These are phyloP conservation scores for Xanthoconium purpureum DNA, from an alignment of 768 basidiomycete species.

Conservation along the genomic window DNA sequence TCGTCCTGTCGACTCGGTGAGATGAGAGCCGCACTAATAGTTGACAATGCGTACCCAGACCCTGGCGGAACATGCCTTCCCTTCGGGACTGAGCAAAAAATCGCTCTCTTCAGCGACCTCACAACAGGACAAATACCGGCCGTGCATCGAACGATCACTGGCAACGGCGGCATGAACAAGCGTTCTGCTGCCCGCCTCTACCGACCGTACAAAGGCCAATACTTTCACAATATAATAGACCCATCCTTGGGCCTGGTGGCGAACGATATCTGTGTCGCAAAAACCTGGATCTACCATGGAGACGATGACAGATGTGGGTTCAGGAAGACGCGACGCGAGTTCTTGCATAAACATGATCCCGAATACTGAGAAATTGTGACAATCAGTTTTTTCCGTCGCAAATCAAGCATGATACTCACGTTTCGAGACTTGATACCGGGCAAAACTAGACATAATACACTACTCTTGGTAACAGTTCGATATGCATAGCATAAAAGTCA, in stretches of 20 bases:
- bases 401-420: conserved; percentile 12
- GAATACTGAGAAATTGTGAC: conserved; percentile 20
- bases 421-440: conserved; percentile 27
- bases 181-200: conserved; percentile 35
- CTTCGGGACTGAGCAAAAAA: conserved; percentile 28
- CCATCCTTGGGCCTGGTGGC: conserved; percentile 5
- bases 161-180: conserved; percentile 34
- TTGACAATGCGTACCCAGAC: conserved; percentile 32
- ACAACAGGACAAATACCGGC: conserved; percentile 30
- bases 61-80: conserved; percentile 25
- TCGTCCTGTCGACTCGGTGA: conserved; percentile 17
- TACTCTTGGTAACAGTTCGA: neutral
- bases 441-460: neutral
- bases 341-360: conserved; percentile 35
- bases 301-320: conserved; percentile 20
- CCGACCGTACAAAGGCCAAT: conserved; percentile 24
- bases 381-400: neutral
- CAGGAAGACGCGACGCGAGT: conserved; percentile 28
- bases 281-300: conserved; percentile 34
- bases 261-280: conserved; percentile 30
- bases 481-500: neutral
- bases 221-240: neutral
- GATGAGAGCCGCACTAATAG: neutral
- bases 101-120: conserved; percentile 30
- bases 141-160: conserved; percentile 24